These are phyloP conservation scores for Fennellomyces sp. DNA, from an alignment of 371 early-diverging fungal genomes.

Conservation along the genomic window DNA sequence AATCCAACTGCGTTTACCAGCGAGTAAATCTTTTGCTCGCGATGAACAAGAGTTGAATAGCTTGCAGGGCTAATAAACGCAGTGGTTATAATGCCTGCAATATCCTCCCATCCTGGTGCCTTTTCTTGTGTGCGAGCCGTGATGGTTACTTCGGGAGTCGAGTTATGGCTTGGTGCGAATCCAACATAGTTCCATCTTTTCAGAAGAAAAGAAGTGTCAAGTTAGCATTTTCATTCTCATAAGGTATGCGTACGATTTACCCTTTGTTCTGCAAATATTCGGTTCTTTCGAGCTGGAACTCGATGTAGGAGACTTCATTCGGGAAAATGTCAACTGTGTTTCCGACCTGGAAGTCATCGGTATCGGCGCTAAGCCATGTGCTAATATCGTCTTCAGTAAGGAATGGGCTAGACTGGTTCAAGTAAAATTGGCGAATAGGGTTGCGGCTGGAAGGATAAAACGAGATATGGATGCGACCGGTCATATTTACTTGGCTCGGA, in stretches of 20 bases:
- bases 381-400: constrained; percentile 4
- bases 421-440: constrained; percentile 20
- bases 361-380: constrained; percentile 16
- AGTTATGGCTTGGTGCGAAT: constrained; percentile 16
- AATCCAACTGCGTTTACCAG: constrained; percentile 30
- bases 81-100: neutral
- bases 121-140: constrained; percentile 11
- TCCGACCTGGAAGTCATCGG: constrained; percentile 18
- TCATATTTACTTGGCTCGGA: constrained; percentile 1
- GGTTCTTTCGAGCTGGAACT: constrained; percentile 19
- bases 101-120: neutral
- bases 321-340: constrained; percentile 24
- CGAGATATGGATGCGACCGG: constrained; percentile 18
- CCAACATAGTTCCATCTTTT: constrained; percentile 38
- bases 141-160: constrained; percentile 15
- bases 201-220: no score
- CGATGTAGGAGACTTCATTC: constrained; percentile 1
- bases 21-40: constrained; percentile 26
- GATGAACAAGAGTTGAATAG: neutral
- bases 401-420: constrained; percentile 10
- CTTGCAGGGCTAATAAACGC: constrained; percentile 13
- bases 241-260: no score
- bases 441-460: constrained; percentile 23
- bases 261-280: constrained; percentile 13
- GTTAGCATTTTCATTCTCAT: no score